phyloP scores from a whole-genome alignment of 1,139 yeast genomes.

The Yamadazyma kanchanaburiensis region DNA sequence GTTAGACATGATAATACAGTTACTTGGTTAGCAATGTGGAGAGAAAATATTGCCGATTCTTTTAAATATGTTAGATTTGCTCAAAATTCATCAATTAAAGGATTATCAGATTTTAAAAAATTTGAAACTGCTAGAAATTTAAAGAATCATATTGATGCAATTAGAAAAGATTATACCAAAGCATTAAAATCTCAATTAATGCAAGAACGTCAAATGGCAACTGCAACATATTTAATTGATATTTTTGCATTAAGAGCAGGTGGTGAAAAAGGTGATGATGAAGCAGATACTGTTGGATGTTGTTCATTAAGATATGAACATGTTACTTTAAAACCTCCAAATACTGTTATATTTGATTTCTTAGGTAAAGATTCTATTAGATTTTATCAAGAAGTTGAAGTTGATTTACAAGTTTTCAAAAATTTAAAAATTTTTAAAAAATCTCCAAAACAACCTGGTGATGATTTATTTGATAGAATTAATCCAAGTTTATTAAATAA shows the following conservation, averaged over 20 bases:
- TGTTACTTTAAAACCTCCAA: conserved; percentile 80
- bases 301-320: conserved; percentile 92
- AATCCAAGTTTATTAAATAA: conserved; percentile 82
- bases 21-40: conserved; percentile 97
- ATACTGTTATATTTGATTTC: conserved; percentile 86
- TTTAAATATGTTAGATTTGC: conserved; percentile 90
- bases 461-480: conserved; percentile 85
- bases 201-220: conserved; percentile 90
- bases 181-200: conserved; percentile 72
- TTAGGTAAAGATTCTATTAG: conserved; percentile 95
- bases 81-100: conserved; percentile 86
- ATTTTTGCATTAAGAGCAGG: conserved; percentile 97
- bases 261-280: conserved; percentile 96
- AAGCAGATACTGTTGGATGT: conserved; percentile 98
- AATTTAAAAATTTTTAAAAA: conserved; percentile 84
- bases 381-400: conserved; percentile 89
- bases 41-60: conserved; percentile 82
- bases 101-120: conserved; percentile 85
- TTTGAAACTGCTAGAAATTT: conserved; percentile 91
- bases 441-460: conserved; percentile 86
- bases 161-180: conserved; percentile 71
- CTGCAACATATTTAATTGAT: conserved; percentile 91
- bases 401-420: conserved; percentile 84
- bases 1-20: conserved; percentile 85
- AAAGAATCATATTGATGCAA: conserved; percentile 65